Evolutionary conservation across 495 filamentous ascomycete species (phyloP), one percentile per base, ranked within the genome.

Genomic region (Cladorrhinum samala): DNA sequence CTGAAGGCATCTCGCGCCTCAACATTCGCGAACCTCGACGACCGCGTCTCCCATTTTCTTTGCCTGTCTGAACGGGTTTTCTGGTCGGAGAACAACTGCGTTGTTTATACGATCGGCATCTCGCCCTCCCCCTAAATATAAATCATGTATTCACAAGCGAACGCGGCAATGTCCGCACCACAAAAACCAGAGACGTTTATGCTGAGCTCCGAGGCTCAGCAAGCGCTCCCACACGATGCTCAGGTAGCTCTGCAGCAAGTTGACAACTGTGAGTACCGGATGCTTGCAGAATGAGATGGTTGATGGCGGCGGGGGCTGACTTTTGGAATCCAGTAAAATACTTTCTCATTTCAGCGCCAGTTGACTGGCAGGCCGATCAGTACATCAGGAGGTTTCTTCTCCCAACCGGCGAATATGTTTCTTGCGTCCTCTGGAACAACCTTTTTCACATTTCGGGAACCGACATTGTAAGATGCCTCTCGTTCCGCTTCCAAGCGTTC

Each of bases 371-470:
- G 57, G 86, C 83, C 9, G 94, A 97, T 67, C 93, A 97, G 71
- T 91, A 96, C 62, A 97, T 98, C 63, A 83, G 94, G 55, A 82
- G 93, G 50, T 97, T 97, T 67, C 79, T 97, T 54, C 78, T 98
- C 49, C 93, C 93, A 1, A 98, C 93, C 11, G 93, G 93, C 63
- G 93, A 98, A 78, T 97, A 98, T 66, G 90, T 98, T 52, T 98
- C 93, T 47, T 98, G 93, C 72, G 91, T 98, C 50, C 77, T 97
- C 68, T 98, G 93, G 67, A 96, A 89, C 75, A 97, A 96, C 67
- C 88, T 98, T 60, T 98, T 97, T 70, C 94, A 98, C 74, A 94
- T 98, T 60, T 96, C 93, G 27, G 93, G 93, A 56, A 98, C 93
- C 56, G 93, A 98, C 70, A 98, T 98, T 62, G 93, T 98, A 47